Evolutionary conservation across 148 eudicot species (phyloP), one percentile per base, ranked within the genome.

Genomic region (Drosera capensis): DNA sequence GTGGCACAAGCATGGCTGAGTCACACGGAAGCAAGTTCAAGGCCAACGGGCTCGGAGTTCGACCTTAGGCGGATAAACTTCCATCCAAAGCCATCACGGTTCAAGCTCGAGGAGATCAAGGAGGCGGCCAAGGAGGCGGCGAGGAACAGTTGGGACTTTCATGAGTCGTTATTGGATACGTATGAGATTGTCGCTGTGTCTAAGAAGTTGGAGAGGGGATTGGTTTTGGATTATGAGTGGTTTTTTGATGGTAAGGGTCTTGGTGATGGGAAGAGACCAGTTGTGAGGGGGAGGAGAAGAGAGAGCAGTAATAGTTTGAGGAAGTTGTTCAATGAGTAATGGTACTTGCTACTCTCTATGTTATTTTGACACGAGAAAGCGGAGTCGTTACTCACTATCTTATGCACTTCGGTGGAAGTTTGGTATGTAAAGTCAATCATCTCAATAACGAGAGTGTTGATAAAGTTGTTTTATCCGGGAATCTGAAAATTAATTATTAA

Each of bases 1-100:
- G 96, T 79, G 43, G 96, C 96, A 14, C 96, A 86, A 54, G 94
- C 94, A 3, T 82, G 88, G 94, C 79, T 65, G 28, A 67, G 74
- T 47, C 87, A 69, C 31, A 73, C 71, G 51, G 59, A 56, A 48
- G 49, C 26, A 63, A 17, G 2, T 57, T 63, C 9, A 51, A 28
- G n/a, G 13, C 25, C 62, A 6, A 31, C 71, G 0, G 39, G 74
- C 1, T 44, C 46, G 21, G 94, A 86, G 56, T 79, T 75, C 35
- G 82, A 82, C 37, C 67, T 73, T 13, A 75, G 54, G 5, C 46
- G 76, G 23, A 49, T 56, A 15, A 67, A 56, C 18, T 76, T 76
- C 59, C 74, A 60, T 55, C 30, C 43, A 42, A 74, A 37, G 39
- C 79, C 85, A 16, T 46, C 79, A 9, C 54, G 94, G 34, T 86